Evolutionary conservation across 2,329 filamentous ascomycete genomes (phyloP), one percentile per base, ranked within the genome.

Genomic region (Colletotrichum costaricense): DNA sequence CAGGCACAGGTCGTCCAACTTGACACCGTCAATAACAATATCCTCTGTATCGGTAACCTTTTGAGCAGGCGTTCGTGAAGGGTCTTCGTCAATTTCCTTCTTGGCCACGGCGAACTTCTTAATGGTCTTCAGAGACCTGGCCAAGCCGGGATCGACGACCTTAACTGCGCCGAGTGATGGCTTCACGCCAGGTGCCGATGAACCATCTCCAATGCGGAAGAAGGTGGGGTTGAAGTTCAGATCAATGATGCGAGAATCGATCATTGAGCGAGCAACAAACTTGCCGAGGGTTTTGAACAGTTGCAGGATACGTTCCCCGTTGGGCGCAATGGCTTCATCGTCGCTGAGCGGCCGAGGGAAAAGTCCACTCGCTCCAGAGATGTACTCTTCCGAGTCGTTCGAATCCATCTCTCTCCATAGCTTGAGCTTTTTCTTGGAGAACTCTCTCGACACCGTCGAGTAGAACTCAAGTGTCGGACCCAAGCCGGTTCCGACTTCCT

Each of bases 391-490:
- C 22, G 87, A 84, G 7, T 93, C 90, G 62, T 88, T 88, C 6
- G 88, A 92, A 79, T 98, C 96, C 72, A 94, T 94, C 78, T 98
- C 96, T 19, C 97, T 92, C 97, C 97, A 99, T 5, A 99, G 90
- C 85, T 95, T 98, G 66, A 98, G 90, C 83, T 97, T 98, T 88
- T 96, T 98, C 87, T 97, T 98, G 1, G 94, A 96, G 79, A 98
- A 98, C 81, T 99, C 97, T 78, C 94, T 97, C 0, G 97, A 99
- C 1, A 98, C 96, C 0, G 94, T 97, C 0, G 97, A 98, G 83
- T 99, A 99, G 81, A 99, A 99, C 81, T 99, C 97, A 16, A 99
- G 88, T 0, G 97, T 99, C 4, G 97, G 97, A 0, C 97, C 97
- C 58, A 99, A 88, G 59, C 97, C 97, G 28, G 97, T 99, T 69